Evolutionary conservation across 2,329 filamentous ascomycete genomes (phyloP).

Genomic region (Trichoderma hamatum): DNA sequence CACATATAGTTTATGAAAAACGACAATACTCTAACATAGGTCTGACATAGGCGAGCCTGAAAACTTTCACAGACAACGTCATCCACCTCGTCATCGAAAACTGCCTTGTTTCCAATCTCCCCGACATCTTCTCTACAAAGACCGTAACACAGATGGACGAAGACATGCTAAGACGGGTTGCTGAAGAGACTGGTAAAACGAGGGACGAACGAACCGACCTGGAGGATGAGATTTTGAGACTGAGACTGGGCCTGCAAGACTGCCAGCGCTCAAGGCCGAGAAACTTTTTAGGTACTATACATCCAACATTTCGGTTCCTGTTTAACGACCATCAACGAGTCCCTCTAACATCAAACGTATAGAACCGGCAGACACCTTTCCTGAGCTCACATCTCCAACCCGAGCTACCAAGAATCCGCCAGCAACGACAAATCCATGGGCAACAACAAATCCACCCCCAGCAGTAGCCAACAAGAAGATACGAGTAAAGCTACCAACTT

Average conservation of each 20-base stretch:
- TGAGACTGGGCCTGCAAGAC: conserved; percentile 6
- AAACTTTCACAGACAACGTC: conserved; percentile 20
- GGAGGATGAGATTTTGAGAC: not conserved
- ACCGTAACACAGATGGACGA: not conserved
- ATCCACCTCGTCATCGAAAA: conserved; percentile 19
- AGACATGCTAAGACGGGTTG: not conserved
- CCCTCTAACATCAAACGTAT: not conserved
- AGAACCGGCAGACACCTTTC: not conserved
- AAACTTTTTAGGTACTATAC: not conserved
- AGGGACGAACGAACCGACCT: not conserved
- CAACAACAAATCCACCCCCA: not conserved
- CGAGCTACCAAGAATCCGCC: no score
- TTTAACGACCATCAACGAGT: not conserved
- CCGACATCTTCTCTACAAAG: conserved; percentile 6
- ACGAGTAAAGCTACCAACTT: not conserved
- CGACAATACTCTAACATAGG: not conserved
- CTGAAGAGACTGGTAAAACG: not conserved
- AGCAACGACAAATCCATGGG: not conserved
- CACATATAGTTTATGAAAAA: not conserved
- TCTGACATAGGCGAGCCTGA: not conserved
- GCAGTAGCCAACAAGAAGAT: not conserved
- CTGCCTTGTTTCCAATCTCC: not conserved
- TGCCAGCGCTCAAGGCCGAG: conserved; percentile 7
- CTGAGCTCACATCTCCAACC: not conserved
- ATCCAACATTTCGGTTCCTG: not conserved